Conservation (phyloP, 108 stramenopile species). For the Cyclotella distinguenda region DNA sequence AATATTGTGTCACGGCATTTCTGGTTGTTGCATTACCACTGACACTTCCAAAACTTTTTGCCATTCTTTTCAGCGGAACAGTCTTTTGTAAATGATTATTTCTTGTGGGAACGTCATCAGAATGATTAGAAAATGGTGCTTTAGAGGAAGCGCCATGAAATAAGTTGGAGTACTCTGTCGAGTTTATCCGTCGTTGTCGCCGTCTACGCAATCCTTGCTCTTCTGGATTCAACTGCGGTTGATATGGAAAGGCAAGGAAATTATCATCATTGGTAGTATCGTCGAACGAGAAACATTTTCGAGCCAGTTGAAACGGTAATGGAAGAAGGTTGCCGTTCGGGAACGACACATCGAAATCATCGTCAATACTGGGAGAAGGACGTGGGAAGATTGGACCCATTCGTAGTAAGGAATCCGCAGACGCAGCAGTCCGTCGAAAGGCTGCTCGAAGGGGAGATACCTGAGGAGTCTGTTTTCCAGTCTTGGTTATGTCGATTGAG, state of each 20-base stretch:
- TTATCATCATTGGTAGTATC: conserved; percentile 43
- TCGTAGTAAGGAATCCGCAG: conserved; percentile 13
- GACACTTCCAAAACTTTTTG: neutral
- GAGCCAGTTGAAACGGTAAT: conserved; percentile 29
- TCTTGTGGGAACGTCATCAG: no score
- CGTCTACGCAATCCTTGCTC: neutral
- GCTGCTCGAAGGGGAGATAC: conserved; percentile 39
- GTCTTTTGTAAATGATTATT: conserved; percentile 1
- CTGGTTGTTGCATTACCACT: neutral
- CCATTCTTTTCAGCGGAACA: neutral
- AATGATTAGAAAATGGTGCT: no score
- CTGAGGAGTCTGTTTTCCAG: neutral
- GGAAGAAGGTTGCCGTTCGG: conserved; percentile 21
- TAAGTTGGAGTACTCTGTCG: no score
- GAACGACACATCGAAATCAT: conserved; percentile 7
- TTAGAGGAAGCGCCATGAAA: no score
- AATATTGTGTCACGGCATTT: neutral
- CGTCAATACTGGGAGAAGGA: neutral
- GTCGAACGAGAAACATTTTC: conserved; percentile 45
- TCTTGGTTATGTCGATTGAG: neutral
- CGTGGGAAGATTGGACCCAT: conserved; percentile 2
- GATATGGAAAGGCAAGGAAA: conserved; percentile 14
- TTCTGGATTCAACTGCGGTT: neutral
- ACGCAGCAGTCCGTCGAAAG: conserved; percentile 25
- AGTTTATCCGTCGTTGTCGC: no score